A percentile compares a stretch with the other conserved stretches of the same genome.
Evolutionary conservation across 352 stramenopile genomes (phyloP).

Genomic region (Pythium myriotylum): DNA sequence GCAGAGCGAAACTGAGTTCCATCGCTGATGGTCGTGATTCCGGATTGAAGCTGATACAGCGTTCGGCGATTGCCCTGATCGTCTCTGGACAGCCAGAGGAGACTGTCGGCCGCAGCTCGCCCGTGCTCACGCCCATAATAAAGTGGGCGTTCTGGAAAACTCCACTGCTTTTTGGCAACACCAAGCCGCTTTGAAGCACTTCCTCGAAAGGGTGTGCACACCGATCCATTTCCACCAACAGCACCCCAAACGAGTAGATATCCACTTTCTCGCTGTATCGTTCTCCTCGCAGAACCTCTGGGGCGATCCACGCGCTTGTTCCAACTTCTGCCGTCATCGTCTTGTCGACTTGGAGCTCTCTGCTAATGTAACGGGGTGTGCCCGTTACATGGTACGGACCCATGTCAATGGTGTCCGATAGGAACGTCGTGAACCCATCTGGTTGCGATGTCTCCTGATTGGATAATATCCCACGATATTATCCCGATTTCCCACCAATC

Average conservation of each 20-base stretch:
- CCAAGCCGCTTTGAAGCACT: background rate
- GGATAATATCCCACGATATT: too few species aligned
- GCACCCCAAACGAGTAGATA: constrained; percentile 17
- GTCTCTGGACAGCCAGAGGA: background rate
- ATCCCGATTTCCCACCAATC: too few species aligned
- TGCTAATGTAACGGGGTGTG: too few species aligned
- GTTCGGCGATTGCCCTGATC: too few species aligned
- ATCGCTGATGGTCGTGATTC: background rate
- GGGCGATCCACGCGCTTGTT: constrained; percentile 2
- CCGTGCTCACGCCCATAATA: too few species aligned
- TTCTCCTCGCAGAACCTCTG: background rate
- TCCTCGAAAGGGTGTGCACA: background rate
- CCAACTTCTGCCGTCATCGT: constrained; percentile 16
- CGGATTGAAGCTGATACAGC: too few species aligned
- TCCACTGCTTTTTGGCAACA: background rate
- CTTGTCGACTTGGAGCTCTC: constrained; percentile 6
- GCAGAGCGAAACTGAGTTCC: too few species aligned
- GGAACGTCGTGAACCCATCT: too few species aligned
- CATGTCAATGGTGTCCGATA: too few species aligned
- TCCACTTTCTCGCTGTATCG: constrained; percentile 19
- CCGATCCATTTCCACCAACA: constrained; percentile 14
- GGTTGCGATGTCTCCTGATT: too few species aligned
- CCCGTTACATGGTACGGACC: too few species aligned
- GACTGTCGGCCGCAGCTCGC: background rate
- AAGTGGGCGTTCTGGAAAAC: too few species aligned